Evolutionary conservation across 495 filamentous ascomycete species (phyloP).

Genomic region (Aspergillus campestris): DNA sequence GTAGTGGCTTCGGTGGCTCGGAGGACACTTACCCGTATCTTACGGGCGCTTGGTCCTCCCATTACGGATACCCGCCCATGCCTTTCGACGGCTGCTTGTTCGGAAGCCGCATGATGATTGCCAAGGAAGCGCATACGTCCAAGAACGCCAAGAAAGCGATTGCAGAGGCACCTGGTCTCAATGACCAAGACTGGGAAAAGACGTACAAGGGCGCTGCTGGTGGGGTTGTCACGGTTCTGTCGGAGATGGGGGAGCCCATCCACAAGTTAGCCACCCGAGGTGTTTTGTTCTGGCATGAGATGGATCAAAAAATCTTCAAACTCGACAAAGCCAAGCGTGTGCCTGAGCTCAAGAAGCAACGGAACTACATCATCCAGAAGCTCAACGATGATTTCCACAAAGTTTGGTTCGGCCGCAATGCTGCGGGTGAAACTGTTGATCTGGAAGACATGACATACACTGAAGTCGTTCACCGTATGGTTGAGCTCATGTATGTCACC

Average conservation of each 20-base stretch:
- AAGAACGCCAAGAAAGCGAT: conserved; percentile 93
- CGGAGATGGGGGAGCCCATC: conserved; percentile 98
- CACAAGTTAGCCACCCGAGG: conserved; percentile 95
- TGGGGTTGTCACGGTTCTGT: conserved; percentile 92
- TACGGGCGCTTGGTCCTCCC: conserved; percentile 76
- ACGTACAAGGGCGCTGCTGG: conserved; percentile 89
- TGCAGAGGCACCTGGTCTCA: conserved; percentile 77
- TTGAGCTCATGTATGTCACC: conserved; percentile 92
- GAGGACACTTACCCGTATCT: conserved; percentile 92
- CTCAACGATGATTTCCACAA: conserved; percentile 98
- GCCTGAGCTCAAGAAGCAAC: conserved; percentile 82
- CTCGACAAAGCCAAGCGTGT: conserved; percentile 91
- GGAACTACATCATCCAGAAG: conserved; percentile 93
- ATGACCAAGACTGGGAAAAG: conserved; percentile 89
- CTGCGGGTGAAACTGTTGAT: conserved; percentile 67
- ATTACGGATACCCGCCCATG: conserved; percentile 86
- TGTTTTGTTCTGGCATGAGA: conserved; percentile 93
- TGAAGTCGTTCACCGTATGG: conserved; percentile 88
- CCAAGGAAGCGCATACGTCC: conserved; percentile 91
- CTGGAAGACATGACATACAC: conserved; percentile 97
- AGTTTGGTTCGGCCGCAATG: conserved; percentile 94
- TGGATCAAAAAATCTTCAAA: conserved; percentile 96
- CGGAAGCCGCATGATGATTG: conserved; percentile 88
- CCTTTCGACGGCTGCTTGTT: conserved; percentile 88
- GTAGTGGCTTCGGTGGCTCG: conserved; percentile 85